Evolutionary conservation across 2,329 filamentous ascomycete genomes (phyloP).

Genomic region (Fusarium multiceps): DNA sequence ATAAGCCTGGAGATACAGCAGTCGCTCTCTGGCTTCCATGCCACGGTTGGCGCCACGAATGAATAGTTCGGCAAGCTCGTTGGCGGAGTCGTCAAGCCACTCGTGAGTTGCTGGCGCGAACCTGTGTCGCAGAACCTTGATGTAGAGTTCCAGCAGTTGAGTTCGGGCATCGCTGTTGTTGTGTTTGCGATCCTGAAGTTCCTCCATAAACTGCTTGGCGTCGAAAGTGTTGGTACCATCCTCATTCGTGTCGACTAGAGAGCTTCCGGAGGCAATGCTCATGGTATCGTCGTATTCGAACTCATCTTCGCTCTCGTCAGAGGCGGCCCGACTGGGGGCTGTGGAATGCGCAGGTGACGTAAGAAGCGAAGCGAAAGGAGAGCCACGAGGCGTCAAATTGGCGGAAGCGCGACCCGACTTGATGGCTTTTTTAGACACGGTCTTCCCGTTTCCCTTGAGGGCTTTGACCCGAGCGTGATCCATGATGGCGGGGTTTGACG

Average conservation of each 20-base stretch:
- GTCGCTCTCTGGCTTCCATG: slow-evolving; percentile 73
- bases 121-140: slow-evolving; percentile 65
- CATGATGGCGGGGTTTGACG: slow-evolving; percentile 55
- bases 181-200: slow-evolving; percentile 79
- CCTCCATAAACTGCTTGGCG: slow-evolving; percentile 71
- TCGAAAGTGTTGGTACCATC: slow-evolving; percentile 75
- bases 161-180: slow-evolving; percentile 79
- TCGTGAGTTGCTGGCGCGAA: slow-evolving; percentile 50
- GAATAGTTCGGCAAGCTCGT: slow-evolving; percentile 71
- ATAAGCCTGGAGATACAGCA: slow-evolving; percentile 77
- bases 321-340: slow-evolving; percentile 70
- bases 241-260: slow-evolving; percentile 66
- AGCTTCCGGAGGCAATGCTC: slow-evolving; percentile 56
- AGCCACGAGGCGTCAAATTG: slow-evolving; percentile 66
- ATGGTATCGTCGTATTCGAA: slow-evolving; percentile 59
- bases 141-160: slow-evolving; percentile 50
- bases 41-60: slow-evolving; percentile 77
- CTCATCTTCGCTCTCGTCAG: slow-evolving; percentile 69
- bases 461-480: slow-evolving; percentile 75
- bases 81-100: slow-evolving; percentile 67
- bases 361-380: slow-evolving; percentile 67
- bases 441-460: slow-evolving; percentile 77
- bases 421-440: slow-evolving; percentile 74
- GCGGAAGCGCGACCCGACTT: slow-evolving; percentile 69
- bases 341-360: slow-evolving; percentile 70